Conservation (phyloP, 1,284 basidiomycete genomes). For the Trametes hirsuta region DNA sequence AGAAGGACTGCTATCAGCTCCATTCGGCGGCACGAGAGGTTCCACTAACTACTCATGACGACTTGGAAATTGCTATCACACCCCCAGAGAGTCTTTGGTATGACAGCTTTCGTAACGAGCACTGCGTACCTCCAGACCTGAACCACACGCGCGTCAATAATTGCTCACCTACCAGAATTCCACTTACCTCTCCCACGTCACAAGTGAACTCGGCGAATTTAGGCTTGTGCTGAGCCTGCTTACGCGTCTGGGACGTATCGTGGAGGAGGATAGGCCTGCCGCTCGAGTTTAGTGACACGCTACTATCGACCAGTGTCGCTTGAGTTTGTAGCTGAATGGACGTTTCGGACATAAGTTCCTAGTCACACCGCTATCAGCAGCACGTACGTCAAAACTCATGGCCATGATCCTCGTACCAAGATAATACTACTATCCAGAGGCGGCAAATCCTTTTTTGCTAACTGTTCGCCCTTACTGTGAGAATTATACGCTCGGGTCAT, state of each 20-base stretch:
- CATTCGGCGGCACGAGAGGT: neutral
- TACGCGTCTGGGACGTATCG: slow-evolving; percentile 51
- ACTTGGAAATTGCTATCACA: slow-evolving; percentile 68
- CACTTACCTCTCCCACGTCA: slow-evolving; percentile 57
- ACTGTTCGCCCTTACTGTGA: slow-evolving; percentile 22
- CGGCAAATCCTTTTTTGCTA: slow-evolving; percentile 38
- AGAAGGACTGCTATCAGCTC: neutral
- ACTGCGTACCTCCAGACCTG: slow-evolving; percentile 76
- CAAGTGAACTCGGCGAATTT: slow-evolving; percentile 81
- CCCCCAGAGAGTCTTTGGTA: slow-evolving; percentile 84
- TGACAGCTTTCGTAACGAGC: slow-evolving; percentile 66
- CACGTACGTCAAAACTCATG: neutral
- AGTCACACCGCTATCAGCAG: neutral
- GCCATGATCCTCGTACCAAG: slow-evolving; percentile 41
- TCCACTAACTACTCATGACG: slow-evolving; percentile 60
- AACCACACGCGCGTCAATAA: neutral
- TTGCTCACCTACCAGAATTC: neutral
- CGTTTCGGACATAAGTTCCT: slow-evolving; percentile 78
- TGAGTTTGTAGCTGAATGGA: slow-evolving; percentile 62
- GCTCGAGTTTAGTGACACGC: slow-evolving; percentile 50
- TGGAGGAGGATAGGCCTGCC: slow-evolving; percentile 47
- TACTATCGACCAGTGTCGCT: slow-evolving; percentile 32
- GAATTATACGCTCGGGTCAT: neutral
- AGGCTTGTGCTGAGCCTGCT: slow-evolving; percentile 61
- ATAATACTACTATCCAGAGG: slow-evolving; percentile 59